Evolutionary conservation across 2,329 filamentous ascomycete genomes (phyloP).

Genomic region (Paecilomyces fulvus): DNA sequence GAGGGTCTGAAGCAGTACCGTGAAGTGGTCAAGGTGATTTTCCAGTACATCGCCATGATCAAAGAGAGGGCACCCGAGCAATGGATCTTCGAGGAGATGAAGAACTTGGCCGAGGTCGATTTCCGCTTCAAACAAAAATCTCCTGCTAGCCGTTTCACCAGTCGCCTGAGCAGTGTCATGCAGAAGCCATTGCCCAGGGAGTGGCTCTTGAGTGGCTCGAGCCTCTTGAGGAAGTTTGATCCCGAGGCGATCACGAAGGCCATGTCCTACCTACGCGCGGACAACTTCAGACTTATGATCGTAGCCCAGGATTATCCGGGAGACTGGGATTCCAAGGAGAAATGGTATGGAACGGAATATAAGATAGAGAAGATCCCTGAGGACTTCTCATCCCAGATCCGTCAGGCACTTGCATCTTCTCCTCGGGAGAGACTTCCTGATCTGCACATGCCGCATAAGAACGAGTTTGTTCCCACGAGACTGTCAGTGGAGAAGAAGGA

Average conservation of each 20-base stretch:
- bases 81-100: slow-evolving; percentile 93
- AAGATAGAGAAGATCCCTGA: slow-evolving; percentile 69
- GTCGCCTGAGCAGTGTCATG: slow-evolving; percentile 77
- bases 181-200: slow-evolving; percentile 81
- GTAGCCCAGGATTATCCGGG: slow-evolving; percentile 78
- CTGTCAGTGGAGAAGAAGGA: slow-evolving; percentile 94
- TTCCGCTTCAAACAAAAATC: slow-evolving; percentile 95
- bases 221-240: slow-evolving; percentile 71
- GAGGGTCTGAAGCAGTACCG: slow-evolving; percentile 75
- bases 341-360: slow-evolving; percentile 98
- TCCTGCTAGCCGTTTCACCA: slow-evolving; percentile 81
- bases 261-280: slow-evolving; percentile 65
- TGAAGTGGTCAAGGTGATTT: slow-evolving; percentile 73
- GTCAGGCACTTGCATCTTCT: slow-evolving; percentile 52
- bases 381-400: slow-evolving; percentile 65
- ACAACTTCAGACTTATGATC: slow-evolving; percentile 81
- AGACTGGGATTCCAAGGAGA: slow-evolving; percentile 78
- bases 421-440: slow-evolving; percentile 55
- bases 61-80: slow-evolving; percentile 70
- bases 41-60: slow-evolving; percentile 85
- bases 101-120: slow-evolving; percentile 80
- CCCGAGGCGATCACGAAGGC: slow-evolving; percentile 65
- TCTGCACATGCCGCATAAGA: slow-evolving; percentile 81
- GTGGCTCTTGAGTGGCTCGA: slow-evolving; percentile 74
- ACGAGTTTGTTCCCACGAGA: slow-evolving; percentile 90